These are phyloP conservation scores for Borovskyia barvae DNA, from an alignment of 208 protist species.

Conservation along the genomic window DNA sequence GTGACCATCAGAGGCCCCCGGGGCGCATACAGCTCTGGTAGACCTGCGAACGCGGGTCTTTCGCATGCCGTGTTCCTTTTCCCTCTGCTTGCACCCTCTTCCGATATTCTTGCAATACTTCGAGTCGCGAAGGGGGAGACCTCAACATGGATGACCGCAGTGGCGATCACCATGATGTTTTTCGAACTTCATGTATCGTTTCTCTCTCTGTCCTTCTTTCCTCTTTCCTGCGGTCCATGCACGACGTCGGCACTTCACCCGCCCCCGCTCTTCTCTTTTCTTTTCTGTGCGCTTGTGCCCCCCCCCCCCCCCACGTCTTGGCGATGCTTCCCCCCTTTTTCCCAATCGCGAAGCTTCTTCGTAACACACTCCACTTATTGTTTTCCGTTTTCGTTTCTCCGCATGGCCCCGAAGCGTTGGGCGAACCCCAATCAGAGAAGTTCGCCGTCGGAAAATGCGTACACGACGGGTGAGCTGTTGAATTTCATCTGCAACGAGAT, in stretches of 20 bases:
- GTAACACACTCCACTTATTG: neutral
- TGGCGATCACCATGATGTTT: too few relatives aligned
- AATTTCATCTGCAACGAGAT: constrained; percentile 69
- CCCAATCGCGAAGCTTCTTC: neutral
- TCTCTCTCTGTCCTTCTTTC: neutral
- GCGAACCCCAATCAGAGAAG: constrained; percentile 14
- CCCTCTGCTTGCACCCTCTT: too few relatives aligned
- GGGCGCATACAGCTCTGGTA: too few relatives aligned
- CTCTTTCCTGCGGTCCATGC: too few relatives aligned
- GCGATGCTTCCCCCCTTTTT: too few relatives aligned
- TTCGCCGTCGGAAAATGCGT: neutral
- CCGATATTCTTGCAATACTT: too few relatives aligned
- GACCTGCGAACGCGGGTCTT: too few relatives aligned
- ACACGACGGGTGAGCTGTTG: constrained; percentile 20
- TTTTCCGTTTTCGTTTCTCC: neutral
- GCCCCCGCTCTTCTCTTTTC: constrained; percentile 1
- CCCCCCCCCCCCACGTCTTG: neutral
- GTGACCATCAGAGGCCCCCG: too few relatives aligned
- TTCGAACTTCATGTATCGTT: too few relatives aligned
- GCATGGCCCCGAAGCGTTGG: constrained; percentile 73
- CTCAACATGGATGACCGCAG: too few relatives aligned
- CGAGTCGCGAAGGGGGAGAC: too few relatives aligned
- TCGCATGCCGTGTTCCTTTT: too few relatives aligned
- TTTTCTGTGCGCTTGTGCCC: neutral
- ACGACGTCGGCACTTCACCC: neutral